Base-by-base conservation (phyloP, 106 monocot genomes). In the Apostasia shenzhenica region DNA sequence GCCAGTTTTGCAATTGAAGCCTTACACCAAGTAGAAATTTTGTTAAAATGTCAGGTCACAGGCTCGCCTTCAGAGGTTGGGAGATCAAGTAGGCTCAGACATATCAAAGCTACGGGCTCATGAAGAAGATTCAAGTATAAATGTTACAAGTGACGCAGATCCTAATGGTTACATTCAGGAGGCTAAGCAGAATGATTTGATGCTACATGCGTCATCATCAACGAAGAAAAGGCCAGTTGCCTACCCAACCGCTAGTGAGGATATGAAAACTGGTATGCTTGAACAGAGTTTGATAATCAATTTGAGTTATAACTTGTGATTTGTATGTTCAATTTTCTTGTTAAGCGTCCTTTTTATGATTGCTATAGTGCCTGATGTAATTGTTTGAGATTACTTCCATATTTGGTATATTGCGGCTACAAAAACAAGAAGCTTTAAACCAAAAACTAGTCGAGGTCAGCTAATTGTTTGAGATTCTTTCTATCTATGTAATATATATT, bases 91-190 rank as follows among this genome's bases (percentile, higher is more conserved):
- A 69, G 59, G 75, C 69, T 75, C 71, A 67, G 87, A 84, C 66
- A 77, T 55, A 47, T 61, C 55, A 46, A 87, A 78, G 63, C 60
- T 69, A 38, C 61, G 54, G 48, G 50, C 51, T 13, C 76, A 66
- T 76, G 87, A 84, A 74, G 87, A 87, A 54, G 82, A 79, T 66
- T 80, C 81, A 41, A 87, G 84, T 72, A 41, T 78, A 47, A 81
- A 87, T 69, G 61, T 72, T 66, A 2, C 52, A 45, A 80, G 80
- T 60, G 81, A 83, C 72, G 78, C 14, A 45, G 86, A 77, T 0
- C 72, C 55, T 41, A 74, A 80, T 54, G 55, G 67, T 72, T 69
- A 72, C 57, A 53, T 69, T 46, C 66, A 68, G 38, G 81, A 55
- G 59, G 77, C 70, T 57, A 65, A 59, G 11, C 77, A 57, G 48